Evolutionary conservation across 1,284 basidiomycete species (phyloP).

Genomic region (Trametes pubescens): DNA sequence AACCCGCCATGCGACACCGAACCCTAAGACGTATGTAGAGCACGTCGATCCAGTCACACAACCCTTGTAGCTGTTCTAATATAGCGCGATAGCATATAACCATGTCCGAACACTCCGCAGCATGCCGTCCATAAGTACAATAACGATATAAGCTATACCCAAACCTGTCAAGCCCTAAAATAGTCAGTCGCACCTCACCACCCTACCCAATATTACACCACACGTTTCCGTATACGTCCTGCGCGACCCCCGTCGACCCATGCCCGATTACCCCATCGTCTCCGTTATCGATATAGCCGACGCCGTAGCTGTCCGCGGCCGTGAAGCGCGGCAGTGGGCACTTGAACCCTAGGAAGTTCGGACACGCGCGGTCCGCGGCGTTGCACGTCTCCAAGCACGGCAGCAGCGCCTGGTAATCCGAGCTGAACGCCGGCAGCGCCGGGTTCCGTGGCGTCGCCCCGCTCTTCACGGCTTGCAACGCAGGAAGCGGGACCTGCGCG

Average conservation of each 20-base stretch:
- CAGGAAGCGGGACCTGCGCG: slow-evolving; percentile 47
- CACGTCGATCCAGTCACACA: too few species aligned
- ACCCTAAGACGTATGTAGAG: too few species aligned
- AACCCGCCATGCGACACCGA: too few species aligned
- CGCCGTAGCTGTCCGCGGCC: slow-evolving; percentile 76
- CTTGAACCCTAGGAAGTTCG: slow-evolving; percentile 72
- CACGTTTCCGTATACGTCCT: slow-evolving; percentile 80
- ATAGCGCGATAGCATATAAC: neutral
- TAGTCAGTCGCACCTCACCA: neutral
- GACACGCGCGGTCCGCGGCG: slow-evolving; percentile 78
- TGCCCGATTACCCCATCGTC: slow-evolving; percentile 54
- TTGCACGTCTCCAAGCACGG: slow-evolving; percentile 85
- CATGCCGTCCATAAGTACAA: neutral
- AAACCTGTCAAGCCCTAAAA: neutral
- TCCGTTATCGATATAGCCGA: slow-evolving; percentile 71
- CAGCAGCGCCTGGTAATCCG: slow-evolving; percentile 66
- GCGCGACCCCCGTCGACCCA: slow-evolving; percentile 60
- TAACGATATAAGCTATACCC: neutral
- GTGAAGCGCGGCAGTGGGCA: slow-evolving; percentile 75
- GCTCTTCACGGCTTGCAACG: slow-evolving; percentile 49
- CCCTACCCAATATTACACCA: slow-evolving; percentile 70
- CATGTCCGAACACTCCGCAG: neutral
- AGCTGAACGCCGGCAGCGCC: slow-evolving; percentile 52
- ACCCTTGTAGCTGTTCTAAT: neutral
- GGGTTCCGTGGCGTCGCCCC: slow-evolving; percentile 54